Base-by-base conservation (phyloP, 495 filamentous ascomycete species). In the Entonaema liquescens region DNA sequence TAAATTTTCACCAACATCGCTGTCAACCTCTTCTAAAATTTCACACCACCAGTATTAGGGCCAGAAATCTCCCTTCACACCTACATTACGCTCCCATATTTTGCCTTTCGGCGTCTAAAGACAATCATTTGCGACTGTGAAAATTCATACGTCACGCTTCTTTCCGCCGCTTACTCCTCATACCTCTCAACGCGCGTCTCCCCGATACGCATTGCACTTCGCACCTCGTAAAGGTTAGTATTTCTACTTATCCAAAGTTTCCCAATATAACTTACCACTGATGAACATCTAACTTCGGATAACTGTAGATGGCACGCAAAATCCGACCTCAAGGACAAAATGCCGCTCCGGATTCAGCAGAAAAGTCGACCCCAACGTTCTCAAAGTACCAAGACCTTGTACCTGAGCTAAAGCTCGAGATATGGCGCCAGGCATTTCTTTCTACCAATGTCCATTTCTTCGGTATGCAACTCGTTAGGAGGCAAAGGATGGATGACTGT, bases 391-490 rank as follows among this genome's bases (percentile, higher is more conserved):
- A 25, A 31, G 25, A 29, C 1, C 13, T 69, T 3, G 33, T 57
- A 3, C 11, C n/a, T 12, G 73, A 75, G 62, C 17, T 75, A 26
- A 73, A 64, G 17, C 15, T 65, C 15, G 42, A 53, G 47, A 55
- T 75, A 29, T 75, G 73, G 73, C 33, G 59, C 0, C 5, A 65
- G 12, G 66, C 29, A 0, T 7, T 35, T 1, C 12, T 67, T 26
- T 11, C 54, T 2, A 40, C 58, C 8, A 59, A 64, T 6, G 44
- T 68, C 36, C 63, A 72, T 23, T 13, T 17, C 33, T 68, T 72
- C 35, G 8, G 29, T 0, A 0, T 66, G 9, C 5, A 15, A 40
- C 29, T 2, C 8, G 49, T 4, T n/a, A 8, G 23, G 28, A 9
- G 7, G 29, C 1, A 17, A 17, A 19, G 17, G 17, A 9, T 9